Evolutionary conservation across 164 flowering plant species (phyloP).

Genomic region (Vitis labrusca): DNA sequence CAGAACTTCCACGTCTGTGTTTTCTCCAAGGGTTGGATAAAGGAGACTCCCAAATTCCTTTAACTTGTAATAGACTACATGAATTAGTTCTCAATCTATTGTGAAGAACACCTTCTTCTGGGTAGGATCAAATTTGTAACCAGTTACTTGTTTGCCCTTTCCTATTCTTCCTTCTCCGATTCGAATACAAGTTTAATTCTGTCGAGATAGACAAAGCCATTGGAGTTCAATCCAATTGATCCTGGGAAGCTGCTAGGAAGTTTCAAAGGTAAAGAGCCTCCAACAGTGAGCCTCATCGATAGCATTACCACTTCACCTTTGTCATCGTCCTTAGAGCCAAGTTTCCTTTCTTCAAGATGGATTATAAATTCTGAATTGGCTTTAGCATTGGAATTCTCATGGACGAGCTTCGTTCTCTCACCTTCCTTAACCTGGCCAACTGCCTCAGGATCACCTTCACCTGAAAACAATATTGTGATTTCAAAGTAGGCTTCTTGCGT

Average conservation of each 20-base stretch:
- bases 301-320: conserved; percentile 22
- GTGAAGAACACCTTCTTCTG: conserved; percentile 78
- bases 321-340: conserved; percentile 26
- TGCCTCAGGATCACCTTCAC: conserved; percentile 16
- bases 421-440: conserved; percentile 32
- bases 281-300: conserved; percentile 57
- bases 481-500: conserved; percentile 96
- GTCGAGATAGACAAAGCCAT: conserved; percentile 73
- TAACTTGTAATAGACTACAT: conserved; percentile 64
- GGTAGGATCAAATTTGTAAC: conserved; percentile 82
- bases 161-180: conserved; percentile 60
- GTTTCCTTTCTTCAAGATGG: conserved; percentile 39
- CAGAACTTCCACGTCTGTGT: conserved; percentile 44
- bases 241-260: conserved; percentile 75
- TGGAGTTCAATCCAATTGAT: conserved; percentile 73
- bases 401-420: conserved; percentile 62
- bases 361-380: conserved; percentile 31
- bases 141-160: conserved; percentile 54
- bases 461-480: conserved; percentile 42
- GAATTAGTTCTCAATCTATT: conserved; percentile 62
- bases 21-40: conserved; percentile 82
- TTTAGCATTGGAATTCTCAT: conserved; percentile 27
- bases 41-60: conserved; percentile 71
- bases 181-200: conserved; percentile 62
- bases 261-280: conserved; percentile 45